Conservation (phyloP, 2,329 filamentous ascomycete species). For the Metarhizium brunneum region DNA sequence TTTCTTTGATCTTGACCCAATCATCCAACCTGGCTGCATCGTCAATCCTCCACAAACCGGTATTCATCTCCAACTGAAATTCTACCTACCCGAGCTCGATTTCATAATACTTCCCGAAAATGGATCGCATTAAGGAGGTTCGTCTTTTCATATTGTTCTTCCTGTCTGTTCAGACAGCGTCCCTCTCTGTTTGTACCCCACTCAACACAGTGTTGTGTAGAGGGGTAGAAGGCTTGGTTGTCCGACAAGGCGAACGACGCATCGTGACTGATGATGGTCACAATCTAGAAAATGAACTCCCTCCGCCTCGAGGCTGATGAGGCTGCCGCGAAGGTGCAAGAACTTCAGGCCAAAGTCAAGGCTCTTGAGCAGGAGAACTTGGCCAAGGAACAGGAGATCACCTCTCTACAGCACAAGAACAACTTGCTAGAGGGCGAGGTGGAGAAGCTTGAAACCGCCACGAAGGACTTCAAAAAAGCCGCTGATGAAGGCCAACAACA, state of each 20-base stretch:
- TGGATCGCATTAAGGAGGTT: slow-evolving; percentile 90
- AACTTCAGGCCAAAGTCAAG: slow-evolving; percentile 83
- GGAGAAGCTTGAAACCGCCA: slow-evolving; percentile 77
- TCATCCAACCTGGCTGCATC: slow-evolving; percentile 20
- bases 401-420: slow-evolving; percentile 93
- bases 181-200: slow-evolving; percentile 20
- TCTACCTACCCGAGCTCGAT: slow-evolving; percentile 2
- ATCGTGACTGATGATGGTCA: slow-evolving; percentile 6
- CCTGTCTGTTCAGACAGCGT: background rate
- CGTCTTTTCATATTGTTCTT: slow-evolving; percentile 27
- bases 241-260: background rate
- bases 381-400: slow-evolving; percentile 96
- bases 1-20: slow-evolving; percentile 21
- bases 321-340: slow-evolving; percentile 70
- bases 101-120: slow-evolving; percentile 31
- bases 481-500: slow-evolving; percentile 75
- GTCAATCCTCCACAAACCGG: slow-evolving; percentile 20
- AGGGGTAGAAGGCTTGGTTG: slow-evolving; percentile 10
- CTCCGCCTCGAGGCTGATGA: slow-evolving; percentile 93
- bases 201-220: slow-evolving; percentile 8
- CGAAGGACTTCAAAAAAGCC: slow-evolving; percentile 81
- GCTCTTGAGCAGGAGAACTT: slow-evolving; percentile 88
- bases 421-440: slow-evolving; percentile 80
- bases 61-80: slow-evolving; percentile 11
- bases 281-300: slow-evolving; percentile 75